A percentile compares a stretch with the other conserved stretches of the same genome.
Evolutionary conservation across 306 rosid genomes (phyloP).

Genomic region (Medicago truncatula): DNA sequence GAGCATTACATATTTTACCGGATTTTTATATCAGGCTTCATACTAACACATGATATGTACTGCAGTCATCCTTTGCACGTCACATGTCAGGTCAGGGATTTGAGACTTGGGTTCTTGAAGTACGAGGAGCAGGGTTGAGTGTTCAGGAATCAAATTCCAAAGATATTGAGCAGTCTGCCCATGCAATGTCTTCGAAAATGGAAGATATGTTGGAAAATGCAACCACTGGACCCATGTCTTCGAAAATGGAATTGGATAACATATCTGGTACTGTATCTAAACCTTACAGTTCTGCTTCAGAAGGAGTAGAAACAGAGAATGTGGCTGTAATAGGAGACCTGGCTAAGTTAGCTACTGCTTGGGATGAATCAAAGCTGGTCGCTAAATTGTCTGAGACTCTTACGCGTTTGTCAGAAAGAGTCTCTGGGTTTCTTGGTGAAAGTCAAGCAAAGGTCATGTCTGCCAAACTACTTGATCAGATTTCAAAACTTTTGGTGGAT

Average conservation of each 20-base stretch:
- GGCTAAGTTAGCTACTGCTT: constrained; percentile 56
- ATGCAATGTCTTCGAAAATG: constrained; percentile 71
- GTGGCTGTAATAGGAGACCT: constrained; percentile 49
- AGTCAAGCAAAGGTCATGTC: constrained; percentile 79
- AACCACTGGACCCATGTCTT: constrained; percentile 54
- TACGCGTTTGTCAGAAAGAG: constrained; percentile 71
- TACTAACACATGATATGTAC: constrained; percentile 44
- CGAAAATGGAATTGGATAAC: constrained; percentile 54
- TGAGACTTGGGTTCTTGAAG: constrained; percentile 96
- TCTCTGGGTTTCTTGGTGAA: constrained; percentile 92
- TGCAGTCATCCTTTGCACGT: constrained; percentile 97
- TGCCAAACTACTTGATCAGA: constrained; percentile 76
- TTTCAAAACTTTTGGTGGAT: constrained; percentile 81
- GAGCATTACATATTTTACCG: constrained; percentile 22
- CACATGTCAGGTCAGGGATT: constrained; percentile 92
- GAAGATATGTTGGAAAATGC: constrained; percentile 63
- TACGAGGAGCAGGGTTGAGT: constrained; percentile 98
- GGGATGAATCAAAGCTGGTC: constrained; percentile 82
- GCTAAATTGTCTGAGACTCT: constrained; percentile 75
- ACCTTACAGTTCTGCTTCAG: constrained; percentile 49
- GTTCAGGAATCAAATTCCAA: constrained; percentile 55
- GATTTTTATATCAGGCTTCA: constrained; percentile 25
- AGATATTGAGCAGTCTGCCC: constrained; percentile 67
- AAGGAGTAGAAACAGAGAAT: constrained; percentile 49
- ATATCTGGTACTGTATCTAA: constrained; percentile 42